Evolutionary conservation across 2,329 filamentous ascomycete species (phyloP).

Genomic region (Fusarium sp.): DNA sequence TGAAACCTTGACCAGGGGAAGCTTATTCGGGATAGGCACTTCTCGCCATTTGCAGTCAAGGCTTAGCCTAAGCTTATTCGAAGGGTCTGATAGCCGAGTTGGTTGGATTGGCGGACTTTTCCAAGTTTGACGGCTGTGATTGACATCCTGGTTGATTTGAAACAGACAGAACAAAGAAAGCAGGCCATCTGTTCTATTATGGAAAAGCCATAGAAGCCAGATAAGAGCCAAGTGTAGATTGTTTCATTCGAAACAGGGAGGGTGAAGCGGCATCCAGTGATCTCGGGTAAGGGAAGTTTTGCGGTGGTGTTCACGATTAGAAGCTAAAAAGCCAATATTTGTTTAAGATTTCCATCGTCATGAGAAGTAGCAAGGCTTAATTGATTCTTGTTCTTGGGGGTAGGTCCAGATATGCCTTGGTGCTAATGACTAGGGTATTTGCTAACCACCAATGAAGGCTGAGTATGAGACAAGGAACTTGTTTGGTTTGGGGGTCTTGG

Average conservation of each 20-base stretch:
- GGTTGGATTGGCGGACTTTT: conserved; percentile 27
- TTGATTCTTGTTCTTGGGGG: background rate
- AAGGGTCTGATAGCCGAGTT: conserved; percentile 3
- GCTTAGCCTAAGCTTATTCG: conserved; percentile 18
- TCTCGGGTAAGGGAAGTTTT: background rate
- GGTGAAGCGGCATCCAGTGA: background rate
- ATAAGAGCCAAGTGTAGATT: background rate
- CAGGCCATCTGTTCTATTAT: background rate
- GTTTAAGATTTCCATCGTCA: background rate
- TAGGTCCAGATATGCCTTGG: background rate
- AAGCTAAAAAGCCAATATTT: background rate
- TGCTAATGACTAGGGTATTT: conserved; percentile 2
- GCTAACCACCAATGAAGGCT: conserved; percentile 17
- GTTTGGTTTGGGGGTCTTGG: background rate
- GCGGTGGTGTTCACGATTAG: background rate
- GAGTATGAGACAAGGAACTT: background rate
- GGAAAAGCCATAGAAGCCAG: background rate
- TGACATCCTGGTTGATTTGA: conserved; percentile 8
- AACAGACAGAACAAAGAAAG: conserved; percentile 10
- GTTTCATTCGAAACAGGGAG: conserved; percentile 16
- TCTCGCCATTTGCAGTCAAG: conserved; percentile 3
- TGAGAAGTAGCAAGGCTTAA: background rate
- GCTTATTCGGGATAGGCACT: background rate
- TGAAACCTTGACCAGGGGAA: conserved; percentile 13
- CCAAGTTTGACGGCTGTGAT: background rate